Evolutionary conservation across 1,139 yeast genomes (phyloP).

Genomic region (Magnusiomyces suaveolens): DNA sequence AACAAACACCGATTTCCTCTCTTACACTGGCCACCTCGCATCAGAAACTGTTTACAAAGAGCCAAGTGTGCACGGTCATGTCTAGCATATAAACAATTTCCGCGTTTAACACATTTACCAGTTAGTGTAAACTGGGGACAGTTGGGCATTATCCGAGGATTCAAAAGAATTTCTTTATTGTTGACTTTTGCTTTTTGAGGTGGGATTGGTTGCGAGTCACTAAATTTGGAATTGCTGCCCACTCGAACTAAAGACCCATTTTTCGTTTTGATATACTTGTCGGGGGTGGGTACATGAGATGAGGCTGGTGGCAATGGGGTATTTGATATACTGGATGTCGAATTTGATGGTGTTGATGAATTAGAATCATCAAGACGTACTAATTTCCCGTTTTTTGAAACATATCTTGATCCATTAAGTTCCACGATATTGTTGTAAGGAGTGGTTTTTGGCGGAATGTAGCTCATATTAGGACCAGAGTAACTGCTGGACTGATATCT

Average conservation of each 20-base stretch:
- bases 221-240: neutral
- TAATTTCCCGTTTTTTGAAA: neutral
- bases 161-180: neutral
- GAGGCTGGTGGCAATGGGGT: neutral
- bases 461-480: too few species aligned
- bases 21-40: conserved; percentile 1
- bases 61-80: conserved; percentile 47
- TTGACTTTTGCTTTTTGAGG: neutral
- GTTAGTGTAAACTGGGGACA: conserved; percentile 31
- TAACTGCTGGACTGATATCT: too few species aligned
- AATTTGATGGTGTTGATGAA: too few species aligned
- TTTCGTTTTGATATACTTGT: conserved; percentile 1
- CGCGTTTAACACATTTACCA: conserved; percentile 43
- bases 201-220: neutral
- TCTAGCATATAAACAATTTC: conserved; percentile 41
- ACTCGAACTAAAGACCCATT: neutral
- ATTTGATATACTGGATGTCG: neutral
- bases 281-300: neutral
- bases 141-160: neutral
- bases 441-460: too few species aligned
- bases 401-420: neutral
- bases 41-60: conserved; percentile 39
- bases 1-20: conserved; percentile 1
- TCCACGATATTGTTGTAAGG: neutral
- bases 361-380: too few species aligned